These are phyloP conservation scores for Zymoseptoria ardabiliae DNA, from an alignment of 2,329 filamentous ascomycete species.

Conservation along the genomic window DNA sequence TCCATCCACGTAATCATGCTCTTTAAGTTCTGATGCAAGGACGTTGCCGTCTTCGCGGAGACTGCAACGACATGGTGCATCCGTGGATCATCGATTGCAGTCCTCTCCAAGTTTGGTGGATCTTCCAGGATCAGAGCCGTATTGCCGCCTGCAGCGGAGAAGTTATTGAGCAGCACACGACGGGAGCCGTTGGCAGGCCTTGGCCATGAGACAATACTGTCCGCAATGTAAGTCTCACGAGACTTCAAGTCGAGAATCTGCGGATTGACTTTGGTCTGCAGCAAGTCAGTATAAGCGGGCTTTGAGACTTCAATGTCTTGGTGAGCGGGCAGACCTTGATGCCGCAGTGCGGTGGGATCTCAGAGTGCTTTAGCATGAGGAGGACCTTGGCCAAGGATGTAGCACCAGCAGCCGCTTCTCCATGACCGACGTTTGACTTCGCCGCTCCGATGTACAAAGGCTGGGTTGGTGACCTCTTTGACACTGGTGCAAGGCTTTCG, in stretches of 20 bases:
- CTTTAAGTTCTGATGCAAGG: constrained; percentile 50
- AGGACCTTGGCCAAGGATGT: constrained; percentile 58
- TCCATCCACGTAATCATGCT: constrained; percentile 50
- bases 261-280: constrained; percentile 53
- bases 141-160: constrained; percentile 65
- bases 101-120: constrained; percentile 35
- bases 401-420: constrained; percentile 28
- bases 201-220: constrained; percentile 40
- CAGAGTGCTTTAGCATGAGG: constrained; percentile 56
- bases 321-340: too few relatives aligned
- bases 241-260: constrained; percentile 52
- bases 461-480: too few relatives aligned
- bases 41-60: constrained; percentile 46
- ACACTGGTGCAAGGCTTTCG: too few relatives aligned
- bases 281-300: too few relatives aligned
- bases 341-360: constrained; percentile 59
- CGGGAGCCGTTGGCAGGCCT: constrained; percentile 26
- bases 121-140: constrained; percentile 61
- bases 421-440: constrained; percentile 27
- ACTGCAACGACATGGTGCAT: constrained; percentile 52
- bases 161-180: constrained; percentile 55
- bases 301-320: too few relatives aligned
- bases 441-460: constrained; percentile 20
- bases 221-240: constrained; percentile 51
- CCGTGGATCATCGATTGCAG: constrained; percentile 43